These are phyloP conservation scores for Babesia bigemina DNA, from an alignment of 169 alveolate genomes.

Conservation along the genomic window DNA sequence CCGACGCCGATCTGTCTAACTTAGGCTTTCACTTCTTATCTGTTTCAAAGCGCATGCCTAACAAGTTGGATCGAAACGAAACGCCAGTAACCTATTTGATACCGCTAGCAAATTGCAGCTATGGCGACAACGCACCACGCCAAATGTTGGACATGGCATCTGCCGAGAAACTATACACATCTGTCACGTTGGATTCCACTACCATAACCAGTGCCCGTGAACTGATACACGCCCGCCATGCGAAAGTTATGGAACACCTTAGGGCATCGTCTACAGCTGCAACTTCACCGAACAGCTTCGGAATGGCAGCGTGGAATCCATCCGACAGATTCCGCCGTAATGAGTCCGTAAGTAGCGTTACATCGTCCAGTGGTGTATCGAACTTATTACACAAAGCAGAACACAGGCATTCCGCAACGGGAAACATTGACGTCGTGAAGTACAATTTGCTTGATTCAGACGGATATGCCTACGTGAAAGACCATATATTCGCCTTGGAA, in stretches of 20 bases:
- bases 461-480: constrained; percentile 28
- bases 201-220: constrained; percentile 26
- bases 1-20: constrained; percentile 22
- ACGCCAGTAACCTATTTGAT: constrained; percentile 12
- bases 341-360: not conserved
- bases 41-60: constrained; percentile 6
- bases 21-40: constrained; percentile 27
- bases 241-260: constrained; percentile 4
- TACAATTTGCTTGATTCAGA: constrained; percentile 16
- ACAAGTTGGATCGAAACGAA: not conserved
- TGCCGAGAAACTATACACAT: not conserved
- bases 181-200: constrained; percentile 13
- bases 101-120: constrained; percentile 29
- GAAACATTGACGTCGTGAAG: constrained; percentile 7
- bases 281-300: not conserved
- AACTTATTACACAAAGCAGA: too few species aligned
- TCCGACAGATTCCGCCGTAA: too few species aligned
- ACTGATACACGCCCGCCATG: constrained; percentile 3
- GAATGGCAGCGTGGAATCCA: not conserved
- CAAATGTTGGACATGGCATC: not conserved
- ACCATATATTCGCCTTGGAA: constrained; percentile 44
- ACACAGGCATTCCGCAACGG: not conserved
- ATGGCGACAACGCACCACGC: constrained; percentile 10
- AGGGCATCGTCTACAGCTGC: not conserved
- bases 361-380: not conserved